Evolutionary conservation across 257 asterid species (phyloP).

Genomic region (Phtheirospermum japonicum): DNA sequence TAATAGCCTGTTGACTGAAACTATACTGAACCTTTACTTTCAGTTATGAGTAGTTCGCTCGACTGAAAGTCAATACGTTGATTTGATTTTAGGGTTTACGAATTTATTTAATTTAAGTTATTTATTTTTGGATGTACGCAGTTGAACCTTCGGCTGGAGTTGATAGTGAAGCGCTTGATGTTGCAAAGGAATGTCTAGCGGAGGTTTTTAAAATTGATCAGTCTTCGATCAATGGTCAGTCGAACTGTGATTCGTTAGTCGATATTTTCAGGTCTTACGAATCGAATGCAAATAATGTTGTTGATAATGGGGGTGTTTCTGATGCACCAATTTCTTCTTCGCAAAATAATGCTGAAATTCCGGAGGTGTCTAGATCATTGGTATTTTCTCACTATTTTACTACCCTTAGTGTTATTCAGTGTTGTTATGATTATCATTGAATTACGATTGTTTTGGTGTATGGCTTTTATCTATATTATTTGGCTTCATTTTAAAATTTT

Average conservation of each 20-base stretch:
- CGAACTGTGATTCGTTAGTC: conserved; percentile 46
- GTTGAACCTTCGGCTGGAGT: conserved; percentile 70
- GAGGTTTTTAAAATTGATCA: conserved; percentile 69
- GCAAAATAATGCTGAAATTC: conserved; percentile 32
- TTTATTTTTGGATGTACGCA: conserved; percentile 24
- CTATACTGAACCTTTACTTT: neutral
- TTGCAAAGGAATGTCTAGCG: conserved; percentile 71
- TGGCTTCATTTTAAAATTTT: neutral
- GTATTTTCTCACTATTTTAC: conserved; percentile 14
- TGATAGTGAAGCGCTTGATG: conserved; percentile 71
- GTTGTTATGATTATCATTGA: neutral
- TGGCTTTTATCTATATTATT: neutral
- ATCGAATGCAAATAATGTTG: conserved; percentile 19
- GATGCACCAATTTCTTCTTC: conserved; percentile 40
- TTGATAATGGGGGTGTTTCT: conserved; percentile 30
- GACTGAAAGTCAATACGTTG: neutral
- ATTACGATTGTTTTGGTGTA: neutral
- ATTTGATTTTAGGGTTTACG: neutral
- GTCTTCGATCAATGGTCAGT: conserved; percentile 37
- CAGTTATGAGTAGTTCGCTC: neutral
- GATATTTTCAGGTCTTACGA: conserved; percentile 54
- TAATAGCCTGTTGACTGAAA: neutral
- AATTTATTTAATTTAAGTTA: neutral
- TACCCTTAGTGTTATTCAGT: neutral
- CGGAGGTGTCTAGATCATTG: conserved; percentile 32